Conservation (phyloP, 148 eudicot genomes). For the Rhododendron williamsianum region DNA sequence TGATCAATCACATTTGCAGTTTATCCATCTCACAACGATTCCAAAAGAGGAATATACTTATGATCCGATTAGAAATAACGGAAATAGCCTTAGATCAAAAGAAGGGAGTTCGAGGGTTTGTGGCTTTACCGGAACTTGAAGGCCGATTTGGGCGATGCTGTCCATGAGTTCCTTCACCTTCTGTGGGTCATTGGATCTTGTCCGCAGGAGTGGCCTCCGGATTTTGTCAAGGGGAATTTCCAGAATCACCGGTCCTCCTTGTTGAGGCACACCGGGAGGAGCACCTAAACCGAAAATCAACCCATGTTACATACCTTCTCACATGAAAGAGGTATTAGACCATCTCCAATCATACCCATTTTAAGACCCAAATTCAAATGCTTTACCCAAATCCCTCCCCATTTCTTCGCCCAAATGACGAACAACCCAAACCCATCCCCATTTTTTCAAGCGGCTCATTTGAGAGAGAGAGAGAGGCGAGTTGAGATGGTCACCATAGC, state of each 20-base stretch:
- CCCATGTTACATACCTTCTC: not conserved
- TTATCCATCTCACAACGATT: not conserved
- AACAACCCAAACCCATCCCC: not conserved
- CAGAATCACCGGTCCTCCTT: constrained; percentile 67
- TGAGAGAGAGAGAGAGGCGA: not conserved
- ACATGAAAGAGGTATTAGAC: no score
- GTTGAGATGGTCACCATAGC: not conserved
- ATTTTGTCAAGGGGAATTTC: constrained; percentile 84
- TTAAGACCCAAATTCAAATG: no score
- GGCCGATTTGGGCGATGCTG: constrained; percentile 80
- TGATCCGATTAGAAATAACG: not conserved
- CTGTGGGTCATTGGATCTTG: constrained; percentile 76
- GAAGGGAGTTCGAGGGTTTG: not conserved
- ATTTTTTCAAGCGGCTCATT: not conserved
- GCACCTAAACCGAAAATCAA: constrained; percentile 35
- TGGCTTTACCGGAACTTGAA: constrained; percentile 84
- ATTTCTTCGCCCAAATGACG: not conserved
- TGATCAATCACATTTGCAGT: not conserved
- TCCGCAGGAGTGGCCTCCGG: constrained; percentile 89
- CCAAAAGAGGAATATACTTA: not conserved
- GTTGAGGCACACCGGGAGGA: constrained; percentile 44
- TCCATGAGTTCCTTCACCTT: constrained; percentile 92
- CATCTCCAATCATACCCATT: no score
- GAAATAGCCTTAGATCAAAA: not conserved
- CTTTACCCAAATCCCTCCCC: not conserved